Percentiles rank a stretch among this genome's conserved stretches.
These are phyloP conservation scores for Lasiodiplodia sp. DNA, from an alignment of 2,329 filamentous ascomycete genomes.

Conservation along the genomic window DNA sequence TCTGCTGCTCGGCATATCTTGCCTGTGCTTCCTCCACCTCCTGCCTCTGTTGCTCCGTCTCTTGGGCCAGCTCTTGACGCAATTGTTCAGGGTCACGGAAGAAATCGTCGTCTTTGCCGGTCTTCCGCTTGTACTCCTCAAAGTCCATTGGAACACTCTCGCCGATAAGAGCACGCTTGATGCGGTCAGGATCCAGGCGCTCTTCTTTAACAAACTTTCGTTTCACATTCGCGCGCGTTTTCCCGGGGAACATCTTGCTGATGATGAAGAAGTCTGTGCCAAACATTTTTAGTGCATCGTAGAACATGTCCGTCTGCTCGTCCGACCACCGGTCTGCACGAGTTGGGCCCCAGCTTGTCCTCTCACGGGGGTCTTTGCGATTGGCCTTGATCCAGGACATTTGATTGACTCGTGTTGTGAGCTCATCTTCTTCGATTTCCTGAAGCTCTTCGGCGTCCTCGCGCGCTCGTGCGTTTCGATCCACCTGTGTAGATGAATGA, in stretches of 20 bases:
- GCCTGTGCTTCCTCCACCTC: constrained; percentile 47
- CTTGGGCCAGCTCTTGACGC: constrained; percentile 39
- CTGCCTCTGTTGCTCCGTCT: constrained; percentile 40
- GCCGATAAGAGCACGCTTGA: constrained; percentile 68
- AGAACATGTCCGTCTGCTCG: constrained; percentile 78
- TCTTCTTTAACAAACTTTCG: constrained; percentile 85
- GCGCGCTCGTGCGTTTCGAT: constrained; percentile 70
- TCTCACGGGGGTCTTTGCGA: constrained; percentile 55
- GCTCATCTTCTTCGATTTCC: constrained; percentile 78
- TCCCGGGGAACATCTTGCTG: constrained; percentile 74
- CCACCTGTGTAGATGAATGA: constrained; percentile 70
- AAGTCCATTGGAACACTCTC: constrained; percentile 50
- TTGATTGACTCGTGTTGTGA: constrained; percentile 74
- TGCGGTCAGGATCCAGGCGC: constrained; percentile 66
- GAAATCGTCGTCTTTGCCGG: constrained; percentile 43
- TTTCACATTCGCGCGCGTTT: constrained; percentile 77
- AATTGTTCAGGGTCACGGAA: constrained; percentile 49
- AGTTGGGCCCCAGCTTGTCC: constrained; percentile 40
- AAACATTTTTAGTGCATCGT: constrained; percentile 76
- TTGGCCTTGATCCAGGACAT: constrained; percentile 72
- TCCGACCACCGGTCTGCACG: constrained; percentile 64
- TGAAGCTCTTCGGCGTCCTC: constrained; percentile 63
- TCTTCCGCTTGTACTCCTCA: constrained; percentile 49
- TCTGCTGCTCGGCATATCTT: constrained; percentile 46
- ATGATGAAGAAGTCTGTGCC: constrained; percentile 87